These are phyloP conservation scores for Funneliformis caledonium DNA, from an alignment of 371 early-diverging fungal species.

Conservation along the genomic window DNA sequence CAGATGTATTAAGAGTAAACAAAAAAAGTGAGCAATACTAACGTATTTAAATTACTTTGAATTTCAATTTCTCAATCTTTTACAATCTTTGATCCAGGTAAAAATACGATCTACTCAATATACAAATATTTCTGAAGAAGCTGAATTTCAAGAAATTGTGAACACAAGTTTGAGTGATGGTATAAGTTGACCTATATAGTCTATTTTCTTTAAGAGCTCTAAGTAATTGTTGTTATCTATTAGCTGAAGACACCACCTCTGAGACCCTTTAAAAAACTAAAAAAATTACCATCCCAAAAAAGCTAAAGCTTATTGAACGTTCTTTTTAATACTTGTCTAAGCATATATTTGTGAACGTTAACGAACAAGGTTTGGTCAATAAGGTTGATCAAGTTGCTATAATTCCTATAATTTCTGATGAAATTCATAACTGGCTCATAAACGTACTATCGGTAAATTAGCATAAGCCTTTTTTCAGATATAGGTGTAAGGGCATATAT, in stretches of 20 bases:
- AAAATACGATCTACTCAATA: no score
- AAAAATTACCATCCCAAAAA: constrained; percentile 15
- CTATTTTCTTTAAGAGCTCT: constrained; percentile 6
- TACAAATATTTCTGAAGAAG: no score
- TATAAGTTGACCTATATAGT: neutral
- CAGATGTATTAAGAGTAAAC: no score
- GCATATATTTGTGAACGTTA: constrained; percentile 22
- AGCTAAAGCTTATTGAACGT: constrained; percentile 6
- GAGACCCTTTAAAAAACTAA: neutral
- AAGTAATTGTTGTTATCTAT: constrained; percentile 20
- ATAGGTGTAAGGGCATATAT: neutral
- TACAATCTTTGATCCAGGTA: no score
- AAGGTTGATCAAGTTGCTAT: neutral
- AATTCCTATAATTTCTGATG: neutral
- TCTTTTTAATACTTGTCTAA: constrained; percentile 21
- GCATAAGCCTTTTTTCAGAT: neutral
- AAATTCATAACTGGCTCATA: constrained; percentile 15
- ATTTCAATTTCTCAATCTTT: no score
- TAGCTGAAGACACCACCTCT: constrained; percentile 14
- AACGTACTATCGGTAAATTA: constrained; percentile 36
- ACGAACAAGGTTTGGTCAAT: constrained; percentile 20
- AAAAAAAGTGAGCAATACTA: no score
- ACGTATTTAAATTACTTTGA: no score
- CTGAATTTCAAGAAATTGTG: no score
- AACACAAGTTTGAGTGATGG: no score